Percentiles rank a stretch among this genome's conserved stretches.
Conservation (phyloP, 2,329 filamentous ascomycete genomes). For the Fusarium sp. region DNA sequence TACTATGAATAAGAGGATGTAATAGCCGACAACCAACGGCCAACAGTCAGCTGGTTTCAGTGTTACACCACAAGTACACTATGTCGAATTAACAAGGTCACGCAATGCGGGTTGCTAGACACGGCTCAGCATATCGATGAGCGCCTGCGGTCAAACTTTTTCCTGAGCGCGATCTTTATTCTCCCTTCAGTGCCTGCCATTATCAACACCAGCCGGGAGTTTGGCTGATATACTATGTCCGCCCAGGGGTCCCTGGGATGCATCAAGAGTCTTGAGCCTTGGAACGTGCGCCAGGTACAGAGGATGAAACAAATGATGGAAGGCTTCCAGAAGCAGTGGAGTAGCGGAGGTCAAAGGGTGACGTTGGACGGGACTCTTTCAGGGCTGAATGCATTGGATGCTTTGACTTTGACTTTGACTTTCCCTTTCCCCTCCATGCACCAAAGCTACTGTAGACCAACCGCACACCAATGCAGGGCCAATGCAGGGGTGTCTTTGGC, state of each 20-base stretch:
- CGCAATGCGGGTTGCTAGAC: too few relatives aligned
- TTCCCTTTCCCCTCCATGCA: conserved; percentile 5
- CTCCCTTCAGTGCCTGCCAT: conserved; percentile 13
- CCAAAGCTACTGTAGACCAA: conserved; percentile 1
- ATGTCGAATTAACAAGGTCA: too few relatives aligned
- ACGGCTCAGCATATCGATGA: too few relatives aligned
- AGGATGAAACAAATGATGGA: conserved; percentile 47
- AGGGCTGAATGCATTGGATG: conserved; percentile 42
- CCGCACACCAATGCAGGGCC: conserved; percentile 19
- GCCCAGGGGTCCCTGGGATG: conserved; percentile 35
- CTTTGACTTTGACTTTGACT: conserved; percentile 18
- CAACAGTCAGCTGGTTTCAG: not conserved
- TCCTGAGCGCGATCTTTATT: not conserved
- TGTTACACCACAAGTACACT: not conserved
- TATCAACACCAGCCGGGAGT: conserved; percentile 38
- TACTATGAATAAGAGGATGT: conserved; percentile 8
- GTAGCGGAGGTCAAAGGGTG: conserved; percentile 11
- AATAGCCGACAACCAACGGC: not conserved
- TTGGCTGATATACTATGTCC: conserved; percentile 27
- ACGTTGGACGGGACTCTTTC: conserved; percentile 31
- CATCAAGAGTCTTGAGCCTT: conserved; percentile 20
- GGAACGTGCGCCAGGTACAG: conserved; percentile 38
- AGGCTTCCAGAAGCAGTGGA: conserved; percentile 49
- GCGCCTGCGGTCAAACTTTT: too few relatives aligned
- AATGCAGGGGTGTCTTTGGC: conserved; percentile 45